Evolutionary conservation across 208 protist species (phyloP).

Genomic region (Crithidia expoeki): DNA sequence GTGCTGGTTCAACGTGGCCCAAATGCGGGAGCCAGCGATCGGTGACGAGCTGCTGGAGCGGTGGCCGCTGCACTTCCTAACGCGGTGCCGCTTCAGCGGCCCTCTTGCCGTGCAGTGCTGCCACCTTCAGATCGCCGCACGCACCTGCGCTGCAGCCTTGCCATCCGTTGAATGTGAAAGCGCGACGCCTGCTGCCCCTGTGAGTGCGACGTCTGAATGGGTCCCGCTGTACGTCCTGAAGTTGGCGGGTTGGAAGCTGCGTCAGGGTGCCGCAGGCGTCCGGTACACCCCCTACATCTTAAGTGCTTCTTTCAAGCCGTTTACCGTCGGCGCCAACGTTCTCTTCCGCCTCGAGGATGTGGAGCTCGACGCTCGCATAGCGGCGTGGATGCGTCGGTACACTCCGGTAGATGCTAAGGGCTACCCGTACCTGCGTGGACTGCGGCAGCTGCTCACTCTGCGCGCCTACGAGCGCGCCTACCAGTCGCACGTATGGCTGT

Average conservation of each 20-base stretch:
- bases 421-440: conserved; percentile 32
- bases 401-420: conserved; percentile 44
- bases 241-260: conserved; percentile 35
- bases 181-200: not conserved
- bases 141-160: not conserved
- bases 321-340: conserved; percentile 6
- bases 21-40: conserved; percentile 62
- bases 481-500: conserved; percentile 47
- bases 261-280: conserved; percentile 22
- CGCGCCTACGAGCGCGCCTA: conserved; percentile 69
- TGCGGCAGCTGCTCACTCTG: conserved; percentile 52
- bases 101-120: conserved; percentile 41
- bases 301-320: not conserved
- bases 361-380: conserved; percentile 22
- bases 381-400: conserved; percentile 55
- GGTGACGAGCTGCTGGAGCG: conserved; percentile 45
- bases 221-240: conserved; percentile 27
- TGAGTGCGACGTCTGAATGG: conserved; percentile 29
- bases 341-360: conserved; percentile 63
- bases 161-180: conserved; percentile 11
- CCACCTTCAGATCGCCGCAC: conserved; percentile 44
- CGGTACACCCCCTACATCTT: not conserved
- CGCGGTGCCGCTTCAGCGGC: conserved; percentile 31
- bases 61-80: conserved; percentile 51
- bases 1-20: conserved; percentile 79